Base-by-base conservation (phyloP, 1,139 yeast genomes). In the Zygosaccharomyces sapae region DNA sequence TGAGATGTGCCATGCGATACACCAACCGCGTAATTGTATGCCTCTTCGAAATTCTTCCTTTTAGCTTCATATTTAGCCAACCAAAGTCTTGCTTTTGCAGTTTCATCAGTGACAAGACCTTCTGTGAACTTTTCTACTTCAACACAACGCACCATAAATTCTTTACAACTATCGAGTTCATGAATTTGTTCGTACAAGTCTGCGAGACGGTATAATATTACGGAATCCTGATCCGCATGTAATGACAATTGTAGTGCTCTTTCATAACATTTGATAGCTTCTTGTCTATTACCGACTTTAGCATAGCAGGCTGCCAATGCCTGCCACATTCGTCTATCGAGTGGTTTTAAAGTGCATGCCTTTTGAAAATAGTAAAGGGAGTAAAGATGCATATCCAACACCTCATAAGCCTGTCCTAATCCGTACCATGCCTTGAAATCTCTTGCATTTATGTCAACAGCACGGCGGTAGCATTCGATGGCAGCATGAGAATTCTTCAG, bases 351-450 rank as follows among this genome's bases (percentile, higher is more conserved):
- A 19, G 87, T 79, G 35, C 96, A 86, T 0, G 97, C 97, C 43
- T 87, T 75, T 67, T 92, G 97, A 63, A 88, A 94, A 64, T 94
- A 92, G 66, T 89, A 90, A 35, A 90, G 71, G 0, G 97, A 92
- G 62, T 90, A 94, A 56, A 88, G 74, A 65, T 87, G 95, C 96
- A 90, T 90, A 58, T 92, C 97, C 50, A 92, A 72, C 13, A 94
- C 96, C 65, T 94, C 98, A 63, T 94, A 94, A 1, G 98, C 97
- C 67, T 92, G 98, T 0, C 98, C 99, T 46, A 94, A 72, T 0
- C 98, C 98, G 67, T 92, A 92, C 99, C 98, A 94, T 0, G 98
- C 98, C 45, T 97, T 74, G 66, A 86, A 94, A 66, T 94, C 98
- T 61, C 86, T 83, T 38, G 83, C 79, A 59, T 88, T 88, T 5